Conservation (phyloP, 2,329 filamentous ascomycete species). For the Tolypocladium ophioglossoides region DNA sequence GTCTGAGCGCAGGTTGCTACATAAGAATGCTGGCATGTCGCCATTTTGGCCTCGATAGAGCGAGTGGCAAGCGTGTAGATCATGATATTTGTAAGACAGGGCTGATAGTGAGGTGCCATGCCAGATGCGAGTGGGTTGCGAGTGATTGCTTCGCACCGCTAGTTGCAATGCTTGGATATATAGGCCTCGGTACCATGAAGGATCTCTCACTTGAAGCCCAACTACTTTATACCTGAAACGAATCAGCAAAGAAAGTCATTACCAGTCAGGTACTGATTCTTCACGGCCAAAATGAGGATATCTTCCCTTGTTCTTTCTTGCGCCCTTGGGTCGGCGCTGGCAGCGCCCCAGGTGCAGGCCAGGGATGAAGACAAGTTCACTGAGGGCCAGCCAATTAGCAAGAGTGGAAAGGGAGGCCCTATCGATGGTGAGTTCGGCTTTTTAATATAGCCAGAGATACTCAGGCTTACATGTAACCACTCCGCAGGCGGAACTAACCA, state of each 20-base stretch:
- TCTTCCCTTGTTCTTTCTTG: constrained; percentile 2
- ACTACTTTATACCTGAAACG: too few relatives aligned
- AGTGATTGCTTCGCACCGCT: not conserved
- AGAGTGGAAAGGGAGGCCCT: constrained; percentile 45
- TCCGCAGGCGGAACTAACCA: constrained; percentile 51
- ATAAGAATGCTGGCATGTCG: constrained; percentile 1
- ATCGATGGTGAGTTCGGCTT: constrained; percentile 36
- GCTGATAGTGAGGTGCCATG: not conserved
- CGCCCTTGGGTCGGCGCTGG: constrained; percentile 4
- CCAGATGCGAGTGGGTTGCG: not conserved
- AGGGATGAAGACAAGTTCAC: constrained; percentile 24
- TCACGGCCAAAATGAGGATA: not conserved
- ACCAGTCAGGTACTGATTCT: not conserved
- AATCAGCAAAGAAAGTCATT: not conserved
- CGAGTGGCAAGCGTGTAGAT: constrained; percentile 1
- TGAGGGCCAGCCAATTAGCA: constrained; percentile 45
- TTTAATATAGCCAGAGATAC: not conserved
- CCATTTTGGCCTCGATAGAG: constrained; percentile 8
- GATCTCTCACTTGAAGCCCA: too few relatives aligned
- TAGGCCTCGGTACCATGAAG: not conserved
- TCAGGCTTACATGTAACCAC: not conserved
- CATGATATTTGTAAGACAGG: not conserved
- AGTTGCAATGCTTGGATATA: not conserved
- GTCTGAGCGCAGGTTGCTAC: not conserved
- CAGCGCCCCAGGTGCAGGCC: constrained; percentile 9